A percentile compares a stretch with the other conserved stretches of the same genome.
Evolutionary conservation across 768 basidiomycete genomes (phyloP).

Genomic region (Antrodiella citrinella): DNA sequence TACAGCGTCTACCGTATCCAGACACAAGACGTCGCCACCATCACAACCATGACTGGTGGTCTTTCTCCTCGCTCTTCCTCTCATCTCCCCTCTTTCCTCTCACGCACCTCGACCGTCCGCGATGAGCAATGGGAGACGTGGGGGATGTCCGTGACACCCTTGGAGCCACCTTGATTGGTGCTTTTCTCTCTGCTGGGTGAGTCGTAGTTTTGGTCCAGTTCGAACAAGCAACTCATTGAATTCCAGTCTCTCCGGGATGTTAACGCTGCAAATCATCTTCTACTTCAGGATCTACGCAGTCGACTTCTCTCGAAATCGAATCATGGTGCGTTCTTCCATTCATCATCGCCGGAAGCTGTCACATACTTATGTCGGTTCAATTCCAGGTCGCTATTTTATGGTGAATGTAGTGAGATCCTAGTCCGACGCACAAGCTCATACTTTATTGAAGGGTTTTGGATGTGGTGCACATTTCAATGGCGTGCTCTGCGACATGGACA

Average conservation of each 20-base stretch:
- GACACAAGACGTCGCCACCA: neutral
- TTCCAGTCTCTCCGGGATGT: conserved; percentile 11
- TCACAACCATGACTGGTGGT: neutral
- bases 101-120: neutral
- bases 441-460: conserved; percentile 8
- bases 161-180: neutral
- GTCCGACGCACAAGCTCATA: neutral
- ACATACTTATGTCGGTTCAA: neutral
- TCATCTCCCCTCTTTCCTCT: neutral
- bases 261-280: conserved; percentile 9
- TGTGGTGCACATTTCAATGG: conserved; percentile 9
- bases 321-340: neutral
- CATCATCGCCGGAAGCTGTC: neutral
- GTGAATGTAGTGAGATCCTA: neutral
- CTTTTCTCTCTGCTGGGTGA: neutral
- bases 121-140: neutral
- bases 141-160: neutral
- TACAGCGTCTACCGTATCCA: neutral
- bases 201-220: neutral
- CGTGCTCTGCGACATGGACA: conserved; percentile 6
- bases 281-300: conserved; percentile 5
- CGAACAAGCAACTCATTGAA: too few relatives aligned
- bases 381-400: conserved; percentile 1
- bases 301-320: conserved; percentile 5
- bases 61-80: neutral